Percentiles rank a stretch among this genome's conserved stretches.
These are phyloP conservation scores for Bipolaris oryzae DNA, from an alignment of 2,329 filamentous ascomycete genomes.

Conservation along the genomic window DNA sequence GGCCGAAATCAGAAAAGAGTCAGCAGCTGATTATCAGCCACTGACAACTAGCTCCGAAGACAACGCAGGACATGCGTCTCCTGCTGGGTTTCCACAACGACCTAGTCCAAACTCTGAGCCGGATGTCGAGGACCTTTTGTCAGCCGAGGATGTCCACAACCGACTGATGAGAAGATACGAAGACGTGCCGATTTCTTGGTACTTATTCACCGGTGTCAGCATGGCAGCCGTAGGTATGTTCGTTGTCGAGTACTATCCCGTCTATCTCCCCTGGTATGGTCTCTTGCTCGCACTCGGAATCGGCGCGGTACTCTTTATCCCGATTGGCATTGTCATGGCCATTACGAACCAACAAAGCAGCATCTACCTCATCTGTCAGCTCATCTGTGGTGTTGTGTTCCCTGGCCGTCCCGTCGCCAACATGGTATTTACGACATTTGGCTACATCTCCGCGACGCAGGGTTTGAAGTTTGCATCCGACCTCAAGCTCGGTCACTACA, in stretches of 20 bases:
- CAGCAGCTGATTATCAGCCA: constrained; percentile 42
- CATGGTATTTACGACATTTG: constrained; percentile 93
- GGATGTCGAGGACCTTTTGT: constrained; percentile 61
- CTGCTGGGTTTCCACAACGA: constrained; percentile 25
- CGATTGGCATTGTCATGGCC: constrained; percentile 91
- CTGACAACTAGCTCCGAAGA: constrained; percentile 40
- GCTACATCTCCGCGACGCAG: constrained; percentile 86
- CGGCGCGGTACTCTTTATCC: constrained; percentile 82
- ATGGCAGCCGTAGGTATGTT: constrained; percentile 84
- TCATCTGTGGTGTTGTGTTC: constrained; percentile 81
- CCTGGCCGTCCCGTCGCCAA: constrained; percentile 86
- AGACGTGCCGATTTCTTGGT: constrained; percentile 83
- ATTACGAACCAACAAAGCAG: constrained; percentile 89
- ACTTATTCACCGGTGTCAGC: constrained; percentile 72
- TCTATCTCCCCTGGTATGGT: constrained; percentile 86
- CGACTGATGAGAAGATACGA: constrained; percentile 82
- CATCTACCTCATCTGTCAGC: constrained; percentile 84
- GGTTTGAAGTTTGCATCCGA: constrained; percentile 89
- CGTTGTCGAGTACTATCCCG: constrained; percentile 77
- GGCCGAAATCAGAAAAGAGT: constrained; percentile 60
- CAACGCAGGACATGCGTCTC: constrained; percentile 36
- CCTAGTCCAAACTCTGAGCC: constrained; percentile 45
- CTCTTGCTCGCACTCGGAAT: constrained; percentile 78
- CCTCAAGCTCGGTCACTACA: constrained; percentile 85
- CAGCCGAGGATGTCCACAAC: constrained; percentile 80